Evolutionary conservation across 805 yeast genomes (phyloP), one percentile per base, ranked within the genome.

Genomic region (Naumovozyma castellii): DNA sequence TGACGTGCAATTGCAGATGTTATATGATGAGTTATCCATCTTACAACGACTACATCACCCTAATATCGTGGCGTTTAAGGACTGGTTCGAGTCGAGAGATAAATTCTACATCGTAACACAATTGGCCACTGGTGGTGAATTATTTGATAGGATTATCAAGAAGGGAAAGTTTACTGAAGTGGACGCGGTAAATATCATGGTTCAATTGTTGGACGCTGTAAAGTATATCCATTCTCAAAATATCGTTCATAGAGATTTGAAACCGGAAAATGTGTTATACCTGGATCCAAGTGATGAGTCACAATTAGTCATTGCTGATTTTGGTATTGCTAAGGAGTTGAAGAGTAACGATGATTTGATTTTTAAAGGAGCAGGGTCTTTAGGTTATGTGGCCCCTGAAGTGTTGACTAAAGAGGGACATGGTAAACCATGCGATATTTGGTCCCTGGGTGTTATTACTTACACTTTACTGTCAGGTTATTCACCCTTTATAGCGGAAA

Each of bases 331-430:
- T 27, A 85, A 85, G 59, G 72, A 75, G 50, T 65, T 90, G 47
- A 68, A 70, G 43, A 60, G 69, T 10, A 71, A 76, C 3, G 73
- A 76, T 49, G 85, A 82, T 41, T 65, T 75, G 43, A 67, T 85
- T 43, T 76, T 71, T 25, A 67, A 80, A 17, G 79, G 84, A 32
- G 95, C 95, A 1, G 97, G 97, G 1, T 84, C 95, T 1, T 79
- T 85, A 62, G 97, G 98, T 1, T 90, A 90, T 59, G 96, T 95
- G 27, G 97, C 97, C 0, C 98, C 98, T 0, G 98, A 90, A 56
- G 87, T 90, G 5, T 71, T 90, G 30, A 64, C 78, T 32, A 78
- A 83, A 13, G 67, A 70, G 31, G 97, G 96, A 6, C 97, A 90
- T 62, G 95, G 96, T 31, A 85, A 84, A 53, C 90, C 96, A 1